These are phyloP conservation scores for Punctularia strigosozonata DNA, from an alignment of 768 basidiomycete genomes.

Conservation along the genomic window DNA sequence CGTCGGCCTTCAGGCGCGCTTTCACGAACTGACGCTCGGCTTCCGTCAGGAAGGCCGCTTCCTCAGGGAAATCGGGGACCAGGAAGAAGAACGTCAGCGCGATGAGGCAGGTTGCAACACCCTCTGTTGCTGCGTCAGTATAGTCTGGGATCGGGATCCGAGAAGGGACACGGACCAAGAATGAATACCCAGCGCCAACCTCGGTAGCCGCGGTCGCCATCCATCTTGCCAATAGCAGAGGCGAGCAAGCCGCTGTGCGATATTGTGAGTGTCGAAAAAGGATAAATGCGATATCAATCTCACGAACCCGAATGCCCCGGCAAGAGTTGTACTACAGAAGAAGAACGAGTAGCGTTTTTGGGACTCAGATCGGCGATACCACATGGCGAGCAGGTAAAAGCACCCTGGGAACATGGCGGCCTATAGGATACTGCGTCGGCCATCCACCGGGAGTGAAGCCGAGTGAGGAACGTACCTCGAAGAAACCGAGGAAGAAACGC, in stretches of 20 bases:
- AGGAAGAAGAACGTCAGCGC: constrained; percentile 20
- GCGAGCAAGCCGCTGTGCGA: constrained; percentile 21
- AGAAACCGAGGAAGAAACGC: constrained; percentile 24
- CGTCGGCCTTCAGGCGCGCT: constrained; percentile 16
- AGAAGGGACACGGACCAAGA: constrained; percentile 9
- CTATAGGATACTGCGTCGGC: constrained; percentile 16
- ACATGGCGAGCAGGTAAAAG: constrained; percentile 22
- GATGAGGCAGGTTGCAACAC: constrained; percentile 21
- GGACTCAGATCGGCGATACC: constrained; percentile 25
- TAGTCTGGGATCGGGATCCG: neutral
- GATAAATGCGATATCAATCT: too few relatives aligned
- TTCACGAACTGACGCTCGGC: constrained; percentile 19
- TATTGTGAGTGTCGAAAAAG: too few relatives aligned
- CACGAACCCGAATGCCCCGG: constrained; percentile 29
- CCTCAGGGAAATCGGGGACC: constrained; percentile 21
- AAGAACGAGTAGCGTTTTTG: constrained; percentile 24
- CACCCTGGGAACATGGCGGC: constrained; percentile 21
- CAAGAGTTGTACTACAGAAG: constrained; percentile 26
- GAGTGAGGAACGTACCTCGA: constrained; percentile 15
- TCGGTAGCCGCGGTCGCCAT: constrained; percentile 16
- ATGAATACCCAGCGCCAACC: constrained; percentile 24
- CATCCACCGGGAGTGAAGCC: constrained; percentile 2
- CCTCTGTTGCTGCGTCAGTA: constrained; percentile 14
- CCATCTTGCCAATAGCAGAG: constrained; percentile 21
- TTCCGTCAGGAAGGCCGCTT: constrained; percentile 19